Evolutionary conservation across 345 rosid species (phyloP).

Genomic region (Eucalyptus regnans): DNA sequence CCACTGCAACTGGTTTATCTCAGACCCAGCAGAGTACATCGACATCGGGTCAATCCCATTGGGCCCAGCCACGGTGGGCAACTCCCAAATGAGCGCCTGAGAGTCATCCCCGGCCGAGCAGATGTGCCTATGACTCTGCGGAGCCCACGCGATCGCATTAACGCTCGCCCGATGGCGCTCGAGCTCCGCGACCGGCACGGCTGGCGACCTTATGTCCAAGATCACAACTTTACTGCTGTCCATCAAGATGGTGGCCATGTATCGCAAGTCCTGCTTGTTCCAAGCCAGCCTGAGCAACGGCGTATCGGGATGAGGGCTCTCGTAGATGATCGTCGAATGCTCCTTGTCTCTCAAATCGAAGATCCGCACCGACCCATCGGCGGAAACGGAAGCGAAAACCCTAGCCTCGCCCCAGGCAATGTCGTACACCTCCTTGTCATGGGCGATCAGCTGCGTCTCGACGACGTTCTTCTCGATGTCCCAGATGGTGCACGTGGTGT

Average conservation of each 20-base stretch:
- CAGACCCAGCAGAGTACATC: slow-evolving; percentile 70
- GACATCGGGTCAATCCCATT: slow-evolving; percentile 92
- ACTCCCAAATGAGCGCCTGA: slow-evolving; percentile 84
- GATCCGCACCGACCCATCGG: slow-evolving; percentile 83
- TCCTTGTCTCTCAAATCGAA: slow-evolving; percentile 86
- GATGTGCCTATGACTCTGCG: slow-evolving; percentile 69
- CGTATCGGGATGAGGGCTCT: slow-evolving; percentile 87
- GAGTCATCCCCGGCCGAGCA: slow-evolving; percentile 88
- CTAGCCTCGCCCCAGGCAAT: slow-evolving; percentile 97
- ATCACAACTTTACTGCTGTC: slow-evolving; percentile 89
- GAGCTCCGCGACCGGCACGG: slow-evolving; percentile 90
- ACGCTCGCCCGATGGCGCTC: slow-evolving; percentile 86
- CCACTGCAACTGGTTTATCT: slow-evolving; percentile 96
- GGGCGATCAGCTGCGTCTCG: slow-evolving; percentile 92
- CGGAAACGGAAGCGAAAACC: slow-evolving; percentile 92
- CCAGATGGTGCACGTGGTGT: slow-evolving; percentile 94
- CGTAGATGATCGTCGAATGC: slow-evolving; percentile 85
- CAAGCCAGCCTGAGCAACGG: slow-evolving; percentile 87
- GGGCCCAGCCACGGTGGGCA: slow-evolving; percentile 89
- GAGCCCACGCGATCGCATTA: slow-evolving; percentile 96
- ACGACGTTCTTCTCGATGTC: slow-evolving; percentile 71
- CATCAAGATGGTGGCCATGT: slow-evolving; percentile 94
- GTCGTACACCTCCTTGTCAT: slow-evolving; percentile 94
- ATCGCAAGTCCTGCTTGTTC: slow-evolving; percentile 96
- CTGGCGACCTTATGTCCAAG: slow-evolving; percentile 82